These are phyloP conservation scores for Neolentinus lepideus DNA, from an alignment of 1,284 basidiomycete species.

Conservation along the genomic window DNA sequence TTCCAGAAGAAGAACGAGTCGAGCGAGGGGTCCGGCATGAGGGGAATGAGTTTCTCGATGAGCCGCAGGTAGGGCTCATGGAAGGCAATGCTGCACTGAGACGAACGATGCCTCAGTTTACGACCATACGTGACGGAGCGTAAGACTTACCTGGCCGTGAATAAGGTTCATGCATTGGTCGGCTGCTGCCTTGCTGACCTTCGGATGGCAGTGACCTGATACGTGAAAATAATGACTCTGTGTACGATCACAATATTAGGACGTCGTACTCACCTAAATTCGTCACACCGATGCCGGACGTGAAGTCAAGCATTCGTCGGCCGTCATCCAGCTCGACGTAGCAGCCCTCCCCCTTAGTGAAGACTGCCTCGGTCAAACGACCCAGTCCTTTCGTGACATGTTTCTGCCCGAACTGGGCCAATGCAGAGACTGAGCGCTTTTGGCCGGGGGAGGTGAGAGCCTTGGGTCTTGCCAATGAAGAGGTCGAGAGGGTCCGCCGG, in stretches of 20 bases:
- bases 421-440: background rate
- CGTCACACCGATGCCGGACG: conserved; percentile 81
- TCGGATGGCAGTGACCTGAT: conserved; percentile 84
- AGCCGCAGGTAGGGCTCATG: conserved; percentile 72
- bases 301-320: conserved; percentile 74
- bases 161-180: conserved; percentile 80
- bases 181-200: conserved; percentile 80
- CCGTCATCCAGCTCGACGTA: conserved; percentile 72
- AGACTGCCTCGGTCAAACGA: conserved; percentile 64
- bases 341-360: conserved; percentile 73
- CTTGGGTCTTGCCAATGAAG: background rate
- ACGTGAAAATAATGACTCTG: conserved; percentile 4
- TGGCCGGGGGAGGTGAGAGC: background rate
- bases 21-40: conserved; percentile 82
- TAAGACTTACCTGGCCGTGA: conserved; percentile 56
- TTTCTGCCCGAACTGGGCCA: conserved; percentile 40
- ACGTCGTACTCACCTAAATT: conserved; percentile 49
- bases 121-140: background rate
- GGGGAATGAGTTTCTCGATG: conserved; percentile 70
- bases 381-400: conserved; percentile 70
- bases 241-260: conserved; percentile 3
- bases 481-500: background rate
- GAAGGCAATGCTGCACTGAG: conserved; percentile 73
- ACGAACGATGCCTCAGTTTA: background rate
- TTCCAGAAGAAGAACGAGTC: conserved; percentile 97